Conservation (phyloP, 176 grass and related monocot genomes). For the Triticum aestivum region DNA sequence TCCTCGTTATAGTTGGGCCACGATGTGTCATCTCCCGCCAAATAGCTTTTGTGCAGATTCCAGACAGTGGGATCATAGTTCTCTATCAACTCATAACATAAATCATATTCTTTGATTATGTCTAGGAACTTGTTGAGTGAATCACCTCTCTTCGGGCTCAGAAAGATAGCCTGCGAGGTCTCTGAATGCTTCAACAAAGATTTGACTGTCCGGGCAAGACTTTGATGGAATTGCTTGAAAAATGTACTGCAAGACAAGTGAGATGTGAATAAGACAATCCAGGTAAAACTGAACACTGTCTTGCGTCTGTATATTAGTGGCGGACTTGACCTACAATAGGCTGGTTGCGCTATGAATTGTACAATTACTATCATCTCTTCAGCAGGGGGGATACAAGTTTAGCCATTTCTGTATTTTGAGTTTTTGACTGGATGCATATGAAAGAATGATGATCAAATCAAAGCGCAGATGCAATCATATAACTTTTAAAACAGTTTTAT, state of each 20-base stretch:
- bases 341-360: neutral
- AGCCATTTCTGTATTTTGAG: neutral
- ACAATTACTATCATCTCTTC: neutral
- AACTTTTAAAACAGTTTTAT: neutral
- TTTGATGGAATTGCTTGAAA: slow-evolving; percentile 79
- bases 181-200: slow-evolving; percentile 56
- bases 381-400: neutral
- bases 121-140: slow-evolving; percentile 73
- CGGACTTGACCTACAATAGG: neutral
- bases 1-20: slow-evolving; percentile 84
- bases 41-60: slow-evolving; percentile 64
- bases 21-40: slow-evolving; percentile 41
- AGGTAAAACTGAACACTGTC: neutral
- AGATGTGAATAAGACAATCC: slow-evolving; percentile 6
- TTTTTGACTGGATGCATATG: slow-evolving; percentile 11
- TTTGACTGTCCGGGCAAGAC: slow-evolving; percentile 54
- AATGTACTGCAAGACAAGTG: slow-evolving; percentile 57
- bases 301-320: neutral
- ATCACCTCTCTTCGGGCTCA: slow-evolving; percentile 89
- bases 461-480: neutral
- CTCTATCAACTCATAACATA: slow-evolving; percentile 70
- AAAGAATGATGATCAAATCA: neutral
- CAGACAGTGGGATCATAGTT: slow-evolving; percentile 76
- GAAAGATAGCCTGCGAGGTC: slow-evolving; percentile 72
- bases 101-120: slow-evolving; percentile 51